Conservation (phyloP, 1,284 basidiomycete genomes). For the Heterobasidion occidentale region DNA sequence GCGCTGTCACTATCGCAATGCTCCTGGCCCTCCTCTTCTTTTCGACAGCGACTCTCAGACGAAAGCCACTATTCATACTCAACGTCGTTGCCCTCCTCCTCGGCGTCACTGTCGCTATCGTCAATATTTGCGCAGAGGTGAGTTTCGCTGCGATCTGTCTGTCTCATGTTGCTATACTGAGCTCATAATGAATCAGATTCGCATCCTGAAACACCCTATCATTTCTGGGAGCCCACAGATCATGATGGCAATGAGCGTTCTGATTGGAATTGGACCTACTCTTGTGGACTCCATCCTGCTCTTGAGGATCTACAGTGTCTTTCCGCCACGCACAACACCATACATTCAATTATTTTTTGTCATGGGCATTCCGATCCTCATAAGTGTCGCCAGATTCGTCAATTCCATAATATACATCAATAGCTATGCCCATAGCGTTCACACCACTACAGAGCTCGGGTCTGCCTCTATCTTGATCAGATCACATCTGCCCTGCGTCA, state of each 20-base stretch:
- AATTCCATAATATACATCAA: constrained; percentile 10
- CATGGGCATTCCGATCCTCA: constrained; percentile 8
- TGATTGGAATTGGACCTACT: constrained; percentile 12
- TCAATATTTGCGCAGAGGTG: constrained; percentile 7
- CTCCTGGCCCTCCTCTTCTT: constrained; percentile 18
- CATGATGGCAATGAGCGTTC: constrained; percentile 5
- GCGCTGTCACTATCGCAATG: constrained; percentile 15
- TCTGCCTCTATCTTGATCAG: constrained; percentile 6
- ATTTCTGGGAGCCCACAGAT: neutral
- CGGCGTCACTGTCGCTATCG: constrained; percentile 9
- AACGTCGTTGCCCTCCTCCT: constrained; percentile 17
- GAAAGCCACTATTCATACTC: constrained; percentile 21
- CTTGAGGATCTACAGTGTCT: constrained; percentile 18
- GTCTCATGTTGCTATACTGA: neutral
- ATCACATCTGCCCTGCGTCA: constrained; percentile 7
- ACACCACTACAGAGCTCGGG: neutral
- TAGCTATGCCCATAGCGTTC: constrained; percentile 1
- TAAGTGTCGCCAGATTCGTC: constrained; percentile 11
- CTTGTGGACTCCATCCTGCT: constrained; percentile 16
- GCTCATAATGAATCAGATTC: neutral
- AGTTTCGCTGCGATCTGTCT: neutral
- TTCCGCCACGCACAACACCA: constrained; percentile 11
- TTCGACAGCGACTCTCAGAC: constrained; percentile 13
- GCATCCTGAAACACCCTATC: neutral
- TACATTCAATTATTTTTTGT: neutral